Evolutionary conservation across 352 stramenopile species (phyloP).

Genomic region (Pythium vanterpoolii): DNA sequence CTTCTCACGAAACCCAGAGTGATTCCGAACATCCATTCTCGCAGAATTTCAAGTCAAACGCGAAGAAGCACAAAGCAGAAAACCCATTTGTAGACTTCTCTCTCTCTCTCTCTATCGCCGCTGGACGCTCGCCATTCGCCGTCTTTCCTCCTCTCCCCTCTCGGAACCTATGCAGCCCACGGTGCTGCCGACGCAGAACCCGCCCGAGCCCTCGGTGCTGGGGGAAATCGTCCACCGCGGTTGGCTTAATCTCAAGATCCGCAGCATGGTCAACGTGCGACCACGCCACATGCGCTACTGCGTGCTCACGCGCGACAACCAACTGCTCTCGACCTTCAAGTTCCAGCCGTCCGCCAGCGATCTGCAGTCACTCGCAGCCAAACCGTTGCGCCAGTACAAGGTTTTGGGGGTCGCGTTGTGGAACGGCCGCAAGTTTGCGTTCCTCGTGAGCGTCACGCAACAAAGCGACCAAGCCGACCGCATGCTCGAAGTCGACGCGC

Average conservation of each 20-base stretch:
- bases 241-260: constrained; percentile 86
- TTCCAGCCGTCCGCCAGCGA: constrained; percentile 79
- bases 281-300: constrained; percentile 84
- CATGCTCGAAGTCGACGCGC: constrained; percentile 74
- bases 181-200: constrained; percentile 44
- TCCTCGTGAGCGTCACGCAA: constrained; percentile 72
- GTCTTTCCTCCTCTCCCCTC: neutral
- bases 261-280: constrained; percentile 82
- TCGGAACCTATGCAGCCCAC: constrained; percentile 46
- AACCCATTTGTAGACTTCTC: too few species aligned
- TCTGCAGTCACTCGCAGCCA: constrained; percentile 47
- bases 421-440: constrained; percentile 69
- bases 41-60: neutral
- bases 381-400: constrained; percentile 66
- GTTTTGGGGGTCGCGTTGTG: constrained; percentile 67
- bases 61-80: neutral
- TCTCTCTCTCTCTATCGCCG: neutral
- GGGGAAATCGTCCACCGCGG: constrained; percentile 74
- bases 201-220: constrained; percentile 43
- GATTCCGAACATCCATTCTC: neutral
- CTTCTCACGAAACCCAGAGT: neutral
- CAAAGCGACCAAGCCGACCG: constrained; percentile 65
- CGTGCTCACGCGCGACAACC: constrained; percentile 61
- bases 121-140: neutral
- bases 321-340: constrained; percentile 79